Evolutionary conservation across 139 green algal genomes (phyloP), one percentile per base, ranked within the genome.

Genomic region (Nannochloris sp.): DNA sequence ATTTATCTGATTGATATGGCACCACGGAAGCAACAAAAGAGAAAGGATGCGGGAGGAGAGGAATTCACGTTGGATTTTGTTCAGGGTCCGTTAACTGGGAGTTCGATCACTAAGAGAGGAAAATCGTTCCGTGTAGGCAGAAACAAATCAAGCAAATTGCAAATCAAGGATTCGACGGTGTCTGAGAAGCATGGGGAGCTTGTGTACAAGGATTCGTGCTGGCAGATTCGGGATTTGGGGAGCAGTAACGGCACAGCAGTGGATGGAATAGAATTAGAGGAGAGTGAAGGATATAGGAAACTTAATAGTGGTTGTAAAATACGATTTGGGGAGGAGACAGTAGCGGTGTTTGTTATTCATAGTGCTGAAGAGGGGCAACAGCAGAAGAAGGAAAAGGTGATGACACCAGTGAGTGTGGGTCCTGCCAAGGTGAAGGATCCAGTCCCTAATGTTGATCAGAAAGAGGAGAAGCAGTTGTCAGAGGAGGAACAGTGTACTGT

Each of bases 141-240:
- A 20, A 76, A 65, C 17, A 49, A 60, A 30, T 49, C 40, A 11
- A 77, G 60, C n/a, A 67, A 72, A 4, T 25, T 89, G 1, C 71
- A 83, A 67, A 75, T 89, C n/a, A 86, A 86, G 56, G 81, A 87
- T 67, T 37, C 59, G 2, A 45, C 67, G 16, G 70, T 89, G n/a
- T 85, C 76, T 5, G 83, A 89, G 63, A 73, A 72, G 62, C 83
- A 89, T 67, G 83, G 69, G 26, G 75, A 84, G 60, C n/a, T 89
- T 0, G 51, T 30, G 1, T 86, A 74, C 72, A 44, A 63, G 13
- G 63, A 69, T 2, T 49, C 31, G 1, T 10, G 4, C 17, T 89
- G 82, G 81, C 33, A 56, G 5, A 29, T 89, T 23, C 59, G 65
- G 8, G 83, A 89, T 56, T 11, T 82, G 16, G 79, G 71, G 56